phyloP scores from a whole-genome alignment of 371 early-diverging fungal species.

The Mortierella sp. region DNA sequence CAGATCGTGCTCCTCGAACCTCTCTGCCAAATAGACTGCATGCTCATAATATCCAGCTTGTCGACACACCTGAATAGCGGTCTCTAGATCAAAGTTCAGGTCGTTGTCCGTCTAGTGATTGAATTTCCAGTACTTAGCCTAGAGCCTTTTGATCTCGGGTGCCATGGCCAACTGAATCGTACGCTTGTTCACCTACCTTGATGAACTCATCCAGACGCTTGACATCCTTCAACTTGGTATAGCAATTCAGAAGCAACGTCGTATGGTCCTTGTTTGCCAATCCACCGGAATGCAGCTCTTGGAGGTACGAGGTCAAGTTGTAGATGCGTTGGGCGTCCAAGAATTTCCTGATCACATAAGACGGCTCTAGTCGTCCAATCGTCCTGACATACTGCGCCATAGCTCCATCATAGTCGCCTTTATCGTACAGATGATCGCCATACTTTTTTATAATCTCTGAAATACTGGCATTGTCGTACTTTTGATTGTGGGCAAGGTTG shows the following conservation, averaged over 20 bases:
- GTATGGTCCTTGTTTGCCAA: conserved; percentile 95
- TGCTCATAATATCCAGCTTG: conserved; percentile 90
- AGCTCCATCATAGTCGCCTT: conserved; percentile 90
- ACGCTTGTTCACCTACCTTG: conserved; percentile 58
- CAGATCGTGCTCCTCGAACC: conserved; percentile 83
- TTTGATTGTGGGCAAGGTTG: conserved; percentile 79
- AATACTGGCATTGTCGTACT: conserved; percentile 77
- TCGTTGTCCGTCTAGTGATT: conserved; percentile 68
- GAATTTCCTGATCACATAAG: conserved; percentile 95
- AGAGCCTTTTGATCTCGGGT: not conserved
- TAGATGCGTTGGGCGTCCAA: conserved; percentile 93
- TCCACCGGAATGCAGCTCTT: conserved; percentile 85
- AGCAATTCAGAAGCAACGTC: conserved; percentile 95
- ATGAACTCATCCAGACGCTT: conserved; percentile 86
- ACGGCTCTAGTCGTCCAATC: conserved; percentile 93
- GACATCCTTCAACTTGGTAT: conserved; percentile 92
- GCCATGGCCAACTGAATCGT: not conserved
- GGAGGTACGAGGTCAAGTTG: conserved; percentile 88
- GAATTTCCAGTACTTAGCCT: not conserved
- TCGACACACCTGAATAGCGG: conserved; percentile 93
- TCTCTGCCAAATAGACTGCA: conserved; percentile 86
- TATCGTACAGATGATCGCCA: conserved; percentile 90
- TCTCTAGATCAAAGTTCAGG: conserved; percentile 88
- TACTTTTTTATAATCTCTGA: conserved; percentile 92
- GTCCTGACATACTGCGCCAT: conserved; percentile 93